Evolutionary conservation across 257 asterid species (phyloP), one percentile per base, ranked within the genome.

Genomic region (Gentiana dahurica): DNA sequence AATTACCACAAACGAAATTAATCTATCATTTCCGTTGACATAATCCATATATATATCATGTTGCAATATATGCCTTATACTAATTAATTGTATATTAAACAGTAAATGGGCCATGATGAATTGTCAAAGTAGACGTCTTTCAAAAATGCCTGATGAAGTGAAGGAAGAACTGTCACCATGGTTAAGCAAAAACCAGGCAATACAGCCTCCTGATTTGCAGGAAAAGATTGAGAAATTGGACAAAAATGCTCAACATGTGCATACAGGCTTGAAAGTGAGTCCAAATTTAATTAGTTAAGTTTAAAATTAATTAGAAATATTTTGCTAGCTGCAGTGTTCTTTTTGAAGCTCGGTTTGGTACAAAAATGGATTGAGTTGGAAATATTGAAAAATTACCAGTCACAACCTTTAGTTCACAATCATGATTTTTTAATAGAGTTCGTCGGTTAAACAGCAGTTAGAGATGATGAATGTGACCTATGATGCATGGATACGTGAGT

Each of bases 61-160:
- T 39, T 39, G 8, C 45, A 39, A 8, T 39, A 39, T 39, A 4
- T 39, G 11, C 8, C 7, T 39, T 39, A 2, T 1, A 1, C 45
- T 39, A 47, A 53, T 6, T 36, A 39, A 8, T 41, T 41, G 34
- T 39, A 1, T 12, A 24, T n/a, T 52, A 44, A 62, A 51, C 82
- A 90, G 97, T 55, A 86, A 83, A 3, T 86, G 95, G 95, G 97
- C 81, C 80, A 84, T 90, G 96, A 90, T 90, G 96, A 90, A 87
- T 84, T 70, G 73, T 59, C 49, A 79, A 54, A 87, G 94, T 2
- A 79, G 98, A 46, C 94, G 95, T 1, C 94, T 90, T 4, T 84
- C 96, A 0, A 90, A 82, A 61, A 90, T 90, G 85, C 98, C 96
- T 4, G 95, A 82, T 3, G 96, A 74, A 63, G 98, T 84, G 32